These are phyloP conservation scores for Talaromyces liani DNA, from an alignment of 495 filamentous ascomycete genomes.

Conservation along the genomic window DNA sequence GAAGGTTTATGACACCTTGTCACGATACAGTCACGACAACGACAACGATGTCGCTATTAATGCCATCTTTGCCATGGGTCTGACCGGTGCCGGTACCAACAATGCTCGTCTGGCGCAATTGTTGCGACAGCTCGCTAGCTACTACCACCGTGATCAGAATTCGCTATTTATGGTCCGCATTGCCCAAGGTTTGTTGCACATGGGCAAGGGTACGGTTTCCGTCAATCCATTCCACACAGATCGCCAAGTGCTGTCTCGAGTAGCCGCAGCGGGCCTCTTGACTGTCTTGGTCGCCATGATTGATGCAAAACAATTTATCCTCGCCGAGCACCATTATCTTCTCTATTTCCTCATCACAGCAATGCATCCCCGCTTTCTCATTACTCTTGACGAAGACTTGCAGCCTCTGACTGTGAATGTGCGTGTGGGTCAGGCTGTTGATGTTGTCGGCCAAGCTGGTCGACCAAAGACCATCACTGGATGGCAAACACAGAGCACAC, in stretches of 20 bases:
- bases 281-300: conserved; percentile 87
- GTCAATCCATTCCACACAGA: conserved; percentile 98
- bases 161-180: conserved; percentile 99
- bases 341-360: conserved; percentile 97
- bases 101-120: conserved; percentile 95
- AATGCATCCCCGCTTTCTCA: conserved; percentile 92
- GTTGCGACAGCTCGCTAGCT: conserved; percentile 88
- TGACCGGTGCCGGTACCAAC: conserved; percentile 94
- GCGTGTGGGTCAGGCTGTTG: conserved; percentile 93
- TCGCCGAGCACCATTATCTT: conserved; percentile 82
- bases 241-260: conserved; percentile 86
- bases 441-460: conserved; percentile 95
- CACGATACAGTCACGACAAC: conserved; percentile 98
- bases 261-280: conserved; percentile 83
- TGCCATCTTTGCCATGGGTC: conserved; percentile 98
- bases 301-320: conserved; percentile 91
- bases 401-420: conserved; percentile 94
- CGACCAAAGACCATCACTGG: conserved; percentile 98
- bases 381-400: conserved; percentile 90
- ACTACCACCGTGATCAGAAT: conserved; percentile 94
- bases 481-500: conserved; percentile 99
- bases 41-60: conserved; percentile 98
- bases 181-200: conserved; percentile 93
- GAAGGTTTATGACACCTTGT: conserved; percentile 98
- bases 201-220: conserved; percentile 97